These are phyloP conservation scores for Magnusiomyces sp. DNA, from an alignment of 1,139 yeast genomes.

Conservation along the genomic window DNA sequence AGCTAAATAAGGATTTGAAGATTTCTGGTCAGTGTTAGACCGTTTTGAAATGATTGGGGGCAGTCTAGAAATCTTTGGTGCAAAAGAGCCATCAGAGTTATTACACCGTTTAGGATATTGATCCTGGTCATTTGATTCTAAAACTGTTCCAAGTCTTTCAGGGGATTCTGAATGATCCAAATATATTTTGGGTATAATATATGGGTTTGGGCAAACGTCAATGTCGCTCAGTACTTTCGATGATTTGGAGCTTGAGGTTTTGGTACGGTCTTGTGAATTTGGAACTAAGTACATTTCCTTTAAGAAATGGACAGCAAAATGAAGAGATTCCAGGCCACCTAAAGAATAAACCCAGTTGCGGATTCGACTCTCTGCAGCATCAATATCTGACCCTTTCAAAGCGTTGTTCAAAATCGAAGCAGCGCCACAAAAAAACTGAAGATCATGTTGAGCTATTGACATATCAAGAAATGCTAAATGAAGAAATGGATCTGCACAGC, in stretches of 20 bases:
- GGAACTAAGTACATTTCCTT: conserved; percentile 22
- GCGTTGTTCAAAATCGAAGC: conserved; percentile 75
- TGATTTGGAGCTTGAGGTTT: not conserved
- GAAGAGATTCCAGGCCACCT: conserved; percentile 39
- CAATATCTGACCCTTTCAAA: conserved; percentile 49
- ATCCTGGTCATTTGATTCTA: not conserved
- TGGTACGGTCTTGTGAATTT: not conserved
- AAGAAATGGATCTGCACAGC: conserved; percentile 31
- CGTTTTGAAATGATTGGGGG: not conserved
- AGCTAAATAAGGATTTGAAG: conserved; percentile 34
- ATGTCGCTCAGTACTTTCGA: not conserved
- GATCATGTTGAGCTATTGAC: conserved; percentile 65
- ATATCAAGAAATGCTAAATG: conserved; percentile 69
- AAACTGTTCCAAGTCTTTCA: not conserved
- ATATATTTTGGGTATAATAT: not conserved
- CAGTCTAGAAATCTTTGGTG: too few species aligned
- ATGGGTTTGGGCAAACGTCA: conserved; percentile 12
- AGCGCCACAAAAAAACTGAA: conserved; percentile 72
- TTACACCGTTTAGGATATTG: not conserved
- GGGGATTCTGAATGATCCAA: not conserved
- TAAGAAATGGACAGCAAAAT: conserved; percentile 21
- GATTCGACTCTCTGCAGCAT: conserved; percentile 48
- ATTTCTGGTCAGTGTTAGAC: not conserved
- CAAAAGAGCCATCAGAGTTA: not conserved
- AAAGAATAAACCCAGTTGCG: conserved; percentile 38